Evolutionary conservation across 768 basidiomycete species (phyloP).

Genomic region (Aureoboletus auriporus): DNA sequence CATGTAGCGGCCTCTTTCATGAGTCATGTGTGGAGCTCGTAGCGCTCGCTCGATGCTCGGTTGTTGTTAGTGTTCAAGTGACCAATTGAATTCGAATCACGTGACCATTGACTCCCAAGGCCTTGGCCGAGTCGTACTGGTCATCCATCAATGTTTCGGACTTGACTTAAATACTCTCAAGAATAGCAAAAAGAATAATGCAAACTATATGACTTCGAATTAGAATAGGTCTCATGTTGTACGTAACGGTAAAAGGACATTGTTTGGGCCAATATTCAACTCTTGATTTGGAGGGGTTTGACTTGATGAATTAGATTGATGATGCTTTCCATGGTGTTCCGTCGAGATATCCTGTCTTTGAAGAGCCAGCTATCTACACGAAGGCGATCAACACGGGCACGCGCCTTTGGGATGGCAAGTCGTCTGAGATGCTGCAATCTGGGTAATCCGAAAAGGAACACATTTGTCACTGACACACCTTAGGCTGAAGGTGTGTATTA

Average conservation of each 20-base stretch:
- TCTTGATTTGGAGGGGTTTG: too few species aligned
- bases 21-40: slow-evolving; percentile 18
- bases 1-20: slow-evolving; percentile 19
- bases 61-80: too few species aligned
- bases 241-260: too few species aligned
- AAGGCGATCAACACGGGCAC: slow-evolving; percentile 28
- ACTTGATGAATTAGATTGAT: too few species aligned
- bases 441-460: slow-evolving; percentile 11
- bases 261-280: background rate
- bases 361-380: slow-evolving; percentile 4
- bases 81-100: slow-evolving; percentile 2
- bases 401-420: slow-evolving; percentile 11
- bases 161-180: too few species aligned
- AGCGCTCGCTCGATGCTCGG: background rate
- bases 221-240: too few species aligned
- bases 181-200: too few species aligned
- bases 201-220: too few species aligned
- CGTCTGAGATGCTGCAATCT: slow-evolving; percentile 6
- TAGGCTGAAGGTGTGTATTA: background rate
- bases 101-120: too few species aligned
- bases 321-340: background rate
- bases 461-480: background rate
- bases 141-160: too few species aligned
- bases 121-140: too few species aligned
- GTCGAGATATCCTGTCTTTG: slow-evolving; percentile 7